These are phyloP conservation scores for Eimeria maxima DNA, from an alignment of 169 alveolate genomes.

Conservation along the genomic window DNA sequence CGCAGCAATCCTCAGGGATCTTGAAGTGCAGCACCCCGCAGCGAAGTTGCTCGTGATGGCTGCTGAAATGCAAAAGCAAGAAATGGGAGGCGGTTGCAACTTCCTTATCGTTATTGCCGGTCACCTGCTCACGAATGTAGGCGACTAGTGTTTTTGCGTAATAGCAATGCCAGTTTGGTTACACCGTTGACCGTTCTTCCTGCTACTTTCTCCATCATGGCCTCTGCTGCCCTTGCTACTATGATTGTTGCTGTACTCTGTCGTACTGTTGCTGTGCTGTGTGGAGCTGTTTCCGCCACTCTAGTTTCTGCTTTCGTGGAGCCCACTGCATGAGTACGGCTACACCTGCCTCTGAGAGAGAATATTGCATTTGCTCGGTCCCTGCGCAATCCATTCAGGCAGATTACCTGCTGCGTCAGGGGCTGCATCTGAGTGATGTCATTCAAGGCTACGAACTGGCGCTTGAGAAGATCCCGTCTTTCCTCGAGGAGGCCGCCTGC, in stretches of 20 bases:
- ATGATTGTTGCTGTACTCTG: background rate
- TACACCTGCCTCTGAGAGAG: background rate
- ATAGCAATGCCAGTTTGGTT: slow-evolving; percentile 35
- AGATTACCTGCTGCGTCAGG: slow-evolving; percentile 92
- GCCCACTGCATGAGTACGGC: background rate
- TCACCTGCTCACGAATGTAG: slow-evolving; percentile 97
- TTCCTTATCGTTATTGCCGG: slow-evolving; percentile 98
- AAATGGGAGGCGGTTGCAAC: slow-evolving; percentile 99
- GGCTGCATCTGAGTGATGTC: slow-evolving; percentile 98
- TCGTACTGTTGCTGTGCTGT: background rate
- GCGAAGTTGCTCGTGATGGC: slow-evolving; percentile 99
- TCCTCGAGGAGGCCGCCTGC: slow-evolving; percentile 88
- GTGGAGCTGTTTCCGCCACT: background rate
- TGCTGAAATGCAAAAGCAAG: slow-evolving; percentile 96
- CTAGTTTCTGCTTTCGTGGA: background rate
- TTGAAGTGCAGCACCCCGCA: slow-evolving; percentile 99
- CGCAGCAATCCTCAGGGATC: slow-evolving; percentile 96
- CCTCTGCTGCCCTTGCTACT: background rate
- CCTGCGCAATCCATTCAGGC: slow-evolving; percentile 86
- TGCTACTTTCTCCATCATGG: background rate
- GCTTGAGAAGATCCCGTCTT: slow-evolving; percentile 92
- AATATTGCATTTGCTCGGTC: background rate
- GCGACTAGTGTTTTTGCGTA: slow-evolving; percentile 87
- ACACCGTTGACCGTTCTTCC: background rate
- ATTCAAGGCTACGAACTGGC: slow-evolving; percentile 98